These are phyloP conservation scores for Trypanosoma scelopori DNA, from an alignment of 208 protist species.

Conservation along the genomic window DNA sequence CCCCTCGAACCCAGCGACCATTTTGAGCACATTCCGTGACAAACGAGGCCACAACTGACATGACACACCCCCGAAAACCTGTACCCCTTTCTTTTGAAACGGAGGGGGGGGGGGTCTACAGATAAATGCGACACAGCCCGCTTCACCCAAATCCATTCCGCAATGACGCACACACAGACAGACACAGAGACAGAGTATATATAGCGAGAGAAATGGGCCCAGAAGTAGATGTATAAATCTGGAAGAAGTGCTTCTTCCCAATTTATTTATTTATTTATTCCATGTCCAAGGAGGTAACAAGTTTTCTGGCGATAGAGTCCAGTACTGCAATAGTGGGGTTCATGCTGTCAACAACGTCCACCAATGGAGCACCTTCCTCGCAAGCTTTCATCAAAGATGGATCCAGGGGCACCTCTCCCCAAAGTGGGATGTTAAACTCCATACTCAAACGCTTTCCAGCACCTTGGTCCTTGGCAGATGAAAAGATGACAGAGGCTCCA, in stretches of 20 bases:
- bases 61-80: conserved; percentile 11
- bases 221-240: conserved; percentile 4
- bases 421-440: conserved; percentile 85
- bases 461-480: conserved; percentile 46
- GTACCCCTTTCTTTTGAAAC: neutral
- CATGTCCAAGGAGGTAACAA: conserved; percentile 43
- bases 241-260: conserved; percentile 2
- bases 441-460: conserved; percentile 73
- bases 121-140: neutral
- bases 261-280: conserved; percentile 6
- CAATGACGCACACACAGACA: neutral
- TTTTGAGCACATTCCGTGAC: conserved; percentile 53
- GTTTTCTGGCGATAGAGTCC: conserved; percentile 38
- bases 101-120: neutral
- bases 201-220: neutral
- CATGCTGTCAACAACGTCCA: conserved; percentile 39
- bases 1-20: conserved; percentile 68
- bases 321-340: conserved; percentile 55
- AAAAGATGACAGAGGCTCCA: conserved; percentile 92
- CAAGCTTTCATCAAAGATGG: conserved; percentile 90
- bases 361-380: conserved; percentile 80
- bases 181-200: neutral
- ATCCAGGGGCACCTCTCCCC: conserved; percentile 89
- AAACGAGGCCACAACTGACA: conserved; percentile 67
- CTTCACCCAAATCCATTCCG: neutral